Evolutionary conservation across 495 filamentous ascomycete genomes (phyloP), one percentile per base, ranked within the genome.

Genomic region (Aspergillus incahuasiensis): DNA sequence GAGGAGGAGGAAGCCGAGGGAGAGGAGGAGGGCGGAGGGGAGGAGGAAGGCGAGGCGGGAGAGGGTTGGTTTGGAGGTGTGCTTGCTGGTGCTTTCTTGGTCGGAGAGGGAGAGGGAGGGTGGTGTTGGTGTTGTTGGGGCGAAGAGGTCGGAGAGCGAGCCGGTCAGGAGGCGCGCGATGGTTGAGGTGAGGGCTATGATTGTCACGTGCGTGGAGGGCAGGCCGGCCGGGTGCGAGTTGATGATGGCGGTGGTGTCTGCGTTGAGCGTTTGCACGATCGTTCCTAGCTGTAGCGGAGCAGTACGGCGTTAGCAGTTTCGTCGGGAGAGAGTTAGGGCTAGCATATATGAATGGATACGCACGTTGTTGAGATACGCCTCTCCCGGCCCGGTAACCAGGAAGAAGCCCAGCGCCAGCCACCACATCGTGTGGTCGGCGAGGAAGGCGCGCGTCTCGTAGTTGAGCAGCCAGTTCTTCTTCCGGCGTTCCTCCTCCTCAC

Each of bases 341-440:
- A n/a, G 22, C n/a, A n/a, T n/a, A n/a, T n/a, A n/a, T n/a, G n/a
- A n/a, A n/a, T n/a, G 35, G 28, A 18, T 3, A 62, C 60, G 12
- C 59, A 82, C 80, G 61, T 98, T 98, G 73, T 97, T 98, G 63
- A 97, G 91, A 70, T 96, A 98, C 8, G 91, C 86, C 75, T 98
- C 94, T 18, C 92, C 92, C 0, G 94, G 92, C 3, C 94, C 94
- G 48, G 88, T 90, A 56, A 95, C 89, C 58, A 97, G 79, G 79
- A 97, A 95, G 74, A 98, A 95, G 20, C 92, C 94, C 2, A 85
- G 68, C 0, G 91, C 89, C 54, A 98, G 83, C 73, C 81, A 88
- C 94, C 94, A 97, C 92, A 97, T 96, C 11, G 90, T 95, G 54
- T 81, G 84, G 59, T 98, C 94, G 38, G 78, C 75, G 25, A 98